A percentile compares a stretch with the other conserved stretches of the same genome.
Evolutionary conservation across 106 monocot species (phyloP).

Genomic region (Allium cepa): DNA sequence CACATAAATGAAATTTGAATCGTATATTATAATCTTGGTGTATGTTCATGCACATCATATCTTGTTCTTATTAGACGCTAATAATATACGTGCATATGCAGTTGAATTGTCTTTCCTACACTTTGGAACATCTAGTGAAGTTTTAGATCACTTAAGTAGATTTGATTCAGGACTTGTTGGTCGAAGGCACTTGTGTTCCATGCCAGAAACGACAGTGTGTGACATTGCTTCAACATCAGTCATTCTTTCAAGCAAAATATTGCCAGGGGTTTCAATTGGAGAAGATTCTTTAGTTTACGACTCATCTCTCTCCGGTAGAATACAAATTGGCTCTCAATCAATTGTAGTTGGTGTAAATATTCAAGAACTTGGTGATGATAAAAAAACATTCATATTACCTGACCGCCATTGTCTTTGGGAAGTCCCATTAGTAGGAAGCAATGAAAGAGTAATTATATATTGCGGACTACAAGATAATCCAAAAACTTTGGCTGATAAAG

Average conservation of each 20-base stretch:
- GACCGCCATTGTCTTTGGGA: slow-evolving; percentile 91
- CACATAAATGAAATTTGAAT: too few relatives aligned
- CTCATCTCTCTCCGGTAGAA: slow-evolving; percentile 72
- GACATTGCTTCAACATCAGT: slow-evolving; percentile 89
- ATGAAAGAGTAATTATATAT: slow-evolving; percentile 49
- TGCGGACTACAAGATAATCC: slow-evolving; percentile 97
- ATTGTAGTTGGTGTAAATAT: slow-evolving; percentile 85
- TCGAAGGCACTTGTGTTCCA: slow-evolving; percentile 71
- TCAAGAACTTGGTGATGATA: slow-evolving; percentile 10
- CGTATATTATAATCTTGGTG: too few relatives aligned
- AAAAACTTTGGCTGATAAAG: slow-evolving; percentile 36
- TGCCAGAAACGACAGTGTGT: slow-evolving; percentile 81
- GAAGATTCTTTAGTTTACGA: slow-evolving; percentile 93
- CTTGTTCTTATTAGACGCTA: too few relatives aligned
- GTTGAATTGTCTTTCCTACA: slow-evolving; percentile 83
- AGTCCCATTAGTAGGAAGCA: slow-evolving; percentile 59
- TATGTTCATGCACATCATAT: too few relatives aligned
- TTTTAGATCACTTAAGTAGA: slow-evolving; percentile 77
- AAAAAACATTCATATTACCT: slow-evolving; percentile 44
- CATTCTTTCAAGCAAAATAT: slow-evolving; percentile 87
- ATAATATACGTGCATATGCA: slow-evolving; percentile 18
- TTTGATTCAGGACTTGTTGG: slow-evolving; percentile 59
- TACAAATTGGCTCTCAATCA: slow-evolving; percentile 82
- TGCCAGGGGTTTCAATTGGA: slow-evolving; percentile 76
- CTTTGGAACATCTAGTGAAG: slow-evolving; percentile 94